Evolutionary conservation across 257 asterid genomes (phyloP), one percentile per base, ranked within the genome.

Genomic region (Fraxinus americana): DNA sequence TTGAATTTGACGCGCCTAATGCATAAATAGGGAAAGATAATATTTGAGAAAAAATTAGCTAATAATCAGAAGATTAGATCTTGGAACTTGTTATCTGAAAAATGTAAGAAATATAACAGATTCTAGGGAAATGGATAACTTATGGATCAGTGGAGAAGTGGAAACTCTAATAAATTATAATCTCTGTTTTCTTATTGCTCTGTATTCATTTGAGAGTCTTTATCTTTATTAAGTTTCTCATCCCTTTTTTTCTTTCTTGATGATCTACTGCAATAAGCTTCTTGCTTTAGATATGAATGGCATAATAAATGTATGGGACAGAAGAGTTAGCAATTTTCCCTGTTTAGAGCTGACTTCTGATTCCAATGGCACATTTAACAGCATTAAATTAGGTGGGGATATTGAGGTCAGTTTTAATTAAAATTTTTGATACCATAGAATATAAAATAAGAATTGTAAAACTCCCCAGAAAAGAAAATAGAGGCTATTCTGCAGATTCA

Each of bases 211-310:
- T 35, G 19, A 65, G 45, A 52, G 48, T 73, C 59, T 83, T 82
- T 54, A 77, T 27, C 68, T 73, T 72, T 29, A 69, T 67, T 57
- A 63, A 79, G 48, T 59, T 76, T 50, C 77, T 78, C 71, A 76
- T 73, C 78, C 77, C 66, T 45, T 77, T 25, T 32, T 34, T 48
- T 73, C 38, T 9, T 75, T 32, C 69, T 57, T 76, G 72, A 81
- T 78, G 72, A 80, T 81, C 72, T 82, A 73, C 82, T 72, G 74
- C 72, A 70, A 76, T 80, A 94, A 98, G 92, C 82, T 95, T 79
- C 89, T 93, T 34, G 99, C 98, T 77, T 91, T 98, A 30, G 98
- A 95, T 81, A 77, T 85, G 76, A 82, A 78, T 87, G 99, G 99
- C 71, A 83, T 80, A 50, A 87, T 95, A 76, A 90, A 91, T 83